phyloP scores from a whole-genome alignment of 129 eudicot genomes.

The Escallonia rubra region DNA sequence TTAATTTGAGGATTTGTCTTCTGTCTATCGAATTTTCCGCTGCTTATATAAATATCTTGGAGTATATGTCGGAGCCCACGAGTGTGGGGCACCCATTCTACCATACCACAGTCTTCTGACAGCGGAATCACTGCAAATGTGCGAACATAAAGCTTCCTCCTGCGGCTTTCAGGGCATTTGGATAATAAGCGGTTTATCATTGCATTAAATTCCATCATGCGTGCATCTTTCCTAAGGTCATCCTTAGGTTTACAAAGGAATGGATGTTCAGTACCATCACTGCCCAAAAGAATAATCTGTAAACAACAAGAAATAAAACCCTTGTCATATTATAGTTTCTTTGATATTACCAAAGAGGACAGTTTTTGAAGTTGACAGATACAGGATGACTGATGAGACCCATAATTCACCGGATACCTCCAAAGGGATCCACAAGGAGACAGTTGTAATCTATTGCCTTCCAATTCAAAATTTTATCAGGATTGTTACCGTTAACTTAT shows the following conservation, averaged over 20 bases:
- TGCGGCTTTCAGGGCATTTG: constrained; percentile 90
- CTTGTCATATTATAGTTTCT: background rate
- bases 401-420: background rate
- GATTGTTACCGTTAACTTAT: background rate
- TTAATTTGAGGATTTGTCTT: constrained; percentile 92
- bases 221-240: constrained; percentile 96
- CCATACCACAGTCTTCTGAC: constrained; percentile 99
- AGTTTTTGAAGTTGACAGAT: background rate
- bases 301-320: constrained; percentile 5
- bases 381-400: background rate
- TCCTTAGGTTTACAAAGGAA: constrained; percentile 98
- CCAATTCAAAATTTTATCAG: background rate
- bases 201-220: constrained; percentile 99
- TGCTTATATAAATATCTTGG: constrained; percentile 91
- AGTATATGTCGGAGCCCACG: constrained; percentile 98
- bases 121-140: constrained; percentile 94
- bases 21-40: constrained; percentile 88
- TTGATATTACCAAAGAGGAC: background rate
- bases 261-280: constrained; percentile 85
- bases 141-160: constrained; percentile 88
- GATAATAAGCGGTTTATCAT: constrained; percentile 91
- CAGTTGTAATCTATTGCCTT: background rate
- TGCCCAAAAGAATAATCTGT: constrained; percentile 86
- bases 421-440: background rate
- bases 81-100: constrained; percentile 99